Conservation (phyloP, 805 yeast species). For the Wilhelminamyces savonicus region DNA sequence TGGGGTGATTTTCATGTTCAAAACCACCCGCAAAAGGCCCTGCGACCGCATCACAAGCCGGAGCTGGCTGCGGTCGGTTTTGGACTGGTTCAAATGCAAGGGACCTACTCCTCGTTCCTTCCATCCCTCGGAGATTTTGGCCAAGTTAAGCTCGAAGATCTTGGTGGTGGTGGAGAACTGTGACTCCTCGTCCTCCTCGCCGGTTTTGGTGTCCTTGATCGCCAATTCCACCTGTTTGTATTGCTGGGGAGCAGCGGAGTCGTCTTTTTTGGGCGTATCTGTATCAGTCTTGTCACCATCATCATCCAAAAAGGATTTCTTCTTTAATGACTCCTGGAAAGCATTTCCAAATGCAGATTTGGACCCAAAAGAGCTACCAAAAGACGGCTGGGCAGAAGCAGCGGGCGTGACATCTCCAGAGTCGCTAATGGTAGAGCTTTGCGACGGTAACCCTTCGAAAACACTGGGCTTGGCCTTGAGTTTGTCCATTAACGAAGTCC, state of each 20-base stretch:
- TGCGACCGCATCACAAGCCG: slow-evolving; percentile 89
- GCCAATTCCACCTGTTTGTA: slow-evolving; percentile 56
- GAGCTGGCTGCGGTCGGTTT: slow-evolving; percentile 33
- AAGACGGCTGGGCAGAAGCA: slow-evolving; percentile 4
- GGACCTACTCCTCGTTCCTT: slow-evolving; percentile 91
- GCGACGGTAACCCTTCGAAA: slow-evolving; percentile 17
- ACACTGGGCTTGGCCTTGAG: slow-evolving; percentile 19
- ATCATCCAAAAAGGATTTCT: slow-evolving; percentile 54
- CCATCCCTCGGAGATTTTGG: slow-evolving; percentile 75
- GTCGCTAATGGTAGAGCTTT: slow-evolving; percentile 1
- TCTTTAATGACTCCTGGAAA: slow-evolving; percentile 43
- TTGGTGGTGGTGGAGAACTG: slow-evolving; percentile 69
- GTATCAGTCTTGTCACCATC: too few relatives aligned
- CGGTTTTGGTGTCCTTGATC: slow-evolving; percentile 59
- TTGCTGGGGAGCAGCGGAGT: slow-evolving; percentile 21
- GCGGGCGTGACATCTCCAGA: background rate
- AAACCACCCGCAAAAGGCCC: slow-evolving; percentile 73
- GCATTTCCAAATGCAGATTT: slow-evolving; percentile 47
- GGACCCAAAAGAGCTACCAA: slow-evolving; percentile 36
- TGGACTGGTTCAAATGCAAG: slow-evolving; percentile 64
- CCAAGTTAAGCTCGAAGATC: slow-evolving; percentile 66
- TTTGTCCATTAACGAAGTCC: slow-evolving; percentile 19
- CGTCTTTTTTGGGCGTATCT: slow-evolving; percentile 8
- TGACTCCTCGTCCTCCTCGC: slow-evolving; percentile 82
- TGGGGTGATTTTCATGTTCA: slow-evolving; percentile 63